Evolutionary conservation across 768 basidiomycete species (phyloP).

Genomic region (Amanita polypyramis): DNA sequence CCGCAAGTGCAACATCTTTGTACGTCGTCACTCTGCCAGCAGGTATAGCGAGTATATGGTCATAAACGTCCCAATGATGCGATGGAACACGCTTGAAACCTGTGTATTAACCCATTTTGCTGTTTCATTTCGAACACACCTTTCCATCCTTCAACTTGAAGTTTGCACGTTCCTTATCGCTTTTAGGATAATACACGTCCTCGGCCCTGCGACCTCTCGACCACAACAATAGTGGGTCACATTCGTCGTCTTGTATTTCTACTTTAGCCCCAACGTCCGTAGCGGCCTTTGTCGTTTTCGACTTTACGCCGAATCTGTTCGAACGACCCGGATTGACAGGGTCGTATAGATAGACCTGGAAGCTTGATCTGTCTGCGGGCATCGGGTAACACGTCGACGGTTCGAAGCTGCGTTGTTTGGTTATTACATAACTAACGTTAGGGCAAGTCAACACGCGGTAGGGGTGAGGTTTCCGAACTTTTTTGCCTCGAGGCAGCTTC

Average conservation of each 20-base stretch:
- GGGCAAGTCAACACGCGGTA: no score
- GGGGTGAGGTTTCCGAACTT: no score
- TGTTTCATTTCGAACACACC: not conserved
- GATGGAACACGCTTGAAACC: slow-evolving; percentile 42
- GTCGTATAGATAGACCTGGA: no score
- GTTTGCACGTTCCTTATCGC: not conserved
- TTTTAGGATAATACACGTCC: not conserved
- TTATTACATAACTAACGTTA: no score
- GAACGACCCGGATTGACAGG: no score
- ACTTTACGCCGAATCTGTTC: no score
- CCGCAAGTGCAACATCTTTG: slow-evolving; percentile 36
- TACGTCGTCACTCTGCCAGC: slow-evolving; percentile 45
- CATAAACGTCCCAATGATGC: slow-evolving; percentile 55
- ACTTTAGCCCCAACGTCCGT: no score
- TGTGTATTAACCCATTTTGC: slow-evolving; percentile 11
- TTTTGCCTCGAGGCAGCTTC: no score
- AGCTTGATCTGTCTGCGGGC: no score
- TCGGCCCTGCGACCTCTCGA: not conserved
- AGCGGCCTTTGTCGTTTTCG: no score
- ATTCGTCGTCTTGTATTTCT: not conserved
- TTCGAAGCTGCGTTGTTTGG: no score
- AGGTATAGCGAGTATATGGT: slow-evolving; percentile 38
- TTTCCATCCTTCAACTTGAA: slow-evolving; percentile 4
- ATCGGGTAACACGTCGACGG: no score
- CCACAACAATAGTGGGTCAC: not conserved